phyloP scores from a whole-genome alignment of 1,284 basidiomycete genomes.

The Trichosporon sp. region DNA sequence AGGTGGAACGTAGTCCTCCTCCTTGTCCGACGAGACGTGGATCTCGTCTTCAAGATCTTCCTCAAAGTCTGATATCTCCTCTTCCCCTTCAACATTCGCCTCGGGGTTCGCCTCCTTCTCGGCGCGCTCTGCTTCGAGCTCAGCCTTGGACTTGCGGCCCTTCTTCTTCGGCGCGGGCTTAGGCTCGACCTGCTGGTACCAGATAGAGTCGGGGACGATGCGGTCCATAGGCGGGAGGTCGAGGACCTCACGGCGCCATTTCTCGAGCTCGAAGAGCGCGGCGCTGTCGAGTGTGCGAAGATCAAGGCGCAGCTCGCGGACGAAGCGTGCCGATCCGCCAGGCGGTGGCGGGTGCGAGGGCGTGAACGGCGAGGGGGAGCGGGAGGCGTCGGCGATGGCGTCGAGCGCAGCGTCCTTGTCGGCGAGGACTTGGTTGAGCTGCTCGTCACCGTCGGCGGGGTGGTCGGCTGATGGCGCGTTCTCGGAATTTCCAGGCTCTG shows the following conservation, averaged over 20 bases:
- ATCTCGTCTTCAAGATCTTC: not conserved
- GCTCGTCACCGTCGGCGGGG: not conserved
- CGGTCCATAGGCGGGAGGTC: slow-evolving; percentile 25
- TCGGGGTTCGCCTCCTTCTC: not conserved
- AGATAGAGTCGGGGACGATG: slow-evolving; percentile 21
- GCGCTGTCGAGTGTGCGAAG: slow-evolving; percentile 35
- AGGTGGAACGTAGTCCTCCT: not conserved
- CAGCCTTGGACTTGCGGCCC: not conserved
- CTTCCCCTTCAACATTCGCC: not conserved
- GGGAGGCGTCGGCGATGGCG: slow-evolving; percentile 1
- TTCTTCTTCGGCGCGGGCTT: not conserved
- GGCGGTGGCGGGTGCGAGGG: slow-evolving; percentile 27
- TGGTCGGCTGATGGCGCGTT: not conserved
- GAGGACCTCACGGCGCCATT: slow-evolving; percentile 34
- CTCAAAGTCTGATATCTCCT: not conserved
- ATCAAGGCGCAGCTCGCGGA: slow-evolving; percentile 39
- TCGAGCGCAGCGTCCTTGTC: not conserved
- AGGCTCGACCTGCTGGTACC: slow-evolving; percentile 14
- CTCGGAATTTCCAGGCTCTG: not conserved
- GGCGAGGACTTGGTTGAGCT: not conserved
- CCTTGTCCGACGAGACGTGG: not conserved
- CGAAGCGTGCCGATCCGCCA: slow-evolving; percentile 20
- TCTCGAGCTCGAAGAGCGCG: slow-evolving; percentile 36
- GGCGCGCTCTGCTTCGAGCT: not conserved
- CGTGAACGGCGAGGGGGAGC: slow-evolving; percentile 7